phyloP scores from a whole-genome alignment of 345 rosid genomes.

The Murraya paniculata region DNA sequence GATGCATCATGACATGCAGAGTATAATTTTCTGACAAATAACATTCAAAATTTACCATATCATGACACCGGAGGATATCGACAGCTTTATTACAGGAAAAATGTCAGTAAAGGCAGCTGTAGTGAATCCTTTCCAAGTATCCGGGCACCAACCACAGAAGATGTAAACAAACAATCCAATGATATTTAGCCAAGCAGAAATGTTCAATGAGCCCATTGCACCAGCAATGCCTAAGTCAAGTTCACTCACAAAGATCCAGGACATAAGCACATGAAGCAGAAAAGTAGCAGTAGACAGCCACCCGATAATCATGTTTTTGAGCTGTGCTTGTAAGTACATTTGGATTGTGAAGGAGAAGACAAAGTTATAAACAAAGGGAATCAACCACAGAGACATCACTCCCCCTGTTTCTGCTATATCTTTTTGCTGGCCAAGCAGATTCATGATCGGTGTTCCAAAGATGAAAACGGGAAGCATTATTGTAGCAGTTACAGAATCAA shows the following conservation, averaged over 20 bases:
- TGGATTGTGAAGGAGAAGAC: conserved; percentile 45
- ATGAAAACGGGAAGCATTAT: conserved; percentile 43
- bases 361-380: conserved; percentile 41
- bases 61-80: conserved; percentile 10
- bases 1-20: neutral
- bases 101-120: conserved; percentile 1
- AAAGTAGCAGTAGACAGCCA: conserved; percentile 31
- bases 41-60: neutral
- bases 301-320: conserved; percentile 46
- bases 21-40: too few species aligned
- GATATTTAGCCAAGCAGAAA: conserved; percentile 42
- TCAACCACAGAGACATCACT: conserved; percentile 45
- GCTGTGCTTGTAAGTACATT: conserved; percentile 57
- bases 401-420: conserved; percentile 41
- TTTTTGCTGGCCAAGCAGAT: conserved; percentile 37
- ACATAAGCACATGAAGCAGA: conserved; percentile 28
- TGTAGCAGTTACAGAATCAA: conserved; percentile 29
- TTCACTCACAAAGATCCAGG: conserved; percentile 42
- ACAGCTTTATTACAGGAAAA: conserved; percentile 9
- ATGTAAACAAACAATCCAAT: conserved; percentile 41
- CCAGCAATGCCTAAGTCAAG: conserved; percentile 46
- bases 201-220: conserved; percentile 45
- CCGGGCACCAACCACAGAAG: conserved; percentile 2
- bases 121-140: conserved; percentile 1
- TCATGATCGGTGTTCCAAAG: conserved; percentile 37